A percentile compares a stretch with the other conserved stretches of the same genome.
These are phyloP conservation scores for Quercus lobata DNA, from an alignment of 331 rosid genomes.

Conservation along the genomic window DNA sequence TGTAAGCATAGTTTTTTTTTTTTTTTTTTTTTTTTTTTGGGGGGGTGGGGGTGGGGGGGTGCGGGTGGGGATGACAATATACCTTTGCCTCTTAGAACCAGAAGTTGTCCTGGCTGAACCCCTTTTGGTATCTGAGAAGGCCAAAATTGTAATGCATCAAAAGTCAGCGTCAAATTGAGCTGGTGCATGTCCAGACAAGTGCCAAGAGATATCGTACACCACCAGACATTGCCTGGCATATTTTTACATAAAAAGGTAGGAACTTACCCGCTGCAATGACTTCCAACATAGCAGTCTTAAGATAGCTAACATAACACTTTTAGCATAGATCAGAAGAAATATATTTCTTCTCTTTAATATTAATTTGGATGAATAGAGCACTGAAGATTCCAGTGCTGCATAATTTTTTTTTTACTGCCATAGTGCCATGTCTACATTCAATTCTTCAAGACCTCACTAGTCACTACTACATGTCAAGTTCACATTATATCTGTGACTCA, in stretches of 20 bases:
- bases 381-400: not conserved
- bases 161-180: not conserved
- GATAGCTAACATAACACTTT: not conserved
- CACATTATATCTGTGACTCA: not conserved
- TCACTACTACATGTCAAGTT: not conserved
- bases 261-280: not conserved
- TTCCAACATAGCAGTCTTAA: not conserved
- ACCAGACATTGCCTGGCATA: not conserved
- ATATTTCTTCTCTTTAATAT: conserved; percentile 3
- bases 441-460: not conserved
- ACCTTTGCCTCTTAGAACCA: conserved; percentile 79
- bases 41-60: not conserved
- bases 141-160: conserved; percentile 12
- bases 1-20: conserved; percentile 5
- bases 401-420: not conserved
- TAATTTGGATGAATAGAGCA: not conserved
- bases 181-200: not conserved
- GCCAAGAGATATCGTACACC: not conserved
- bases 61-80: not conserved
- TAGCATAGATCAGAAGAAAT: not conserved
- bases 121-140: conserved; percentile 52
- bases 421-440: not conserved
- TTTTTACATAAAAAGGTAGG: not conserved
- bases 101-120: conserved; percentile 50
- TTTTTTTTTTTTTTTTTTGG: not conserved